These are phyloP conservation scores for Cupressus sempervirens DNA, from an alignment of 75 land plant species.

Conservation along the genomic window DNA sequence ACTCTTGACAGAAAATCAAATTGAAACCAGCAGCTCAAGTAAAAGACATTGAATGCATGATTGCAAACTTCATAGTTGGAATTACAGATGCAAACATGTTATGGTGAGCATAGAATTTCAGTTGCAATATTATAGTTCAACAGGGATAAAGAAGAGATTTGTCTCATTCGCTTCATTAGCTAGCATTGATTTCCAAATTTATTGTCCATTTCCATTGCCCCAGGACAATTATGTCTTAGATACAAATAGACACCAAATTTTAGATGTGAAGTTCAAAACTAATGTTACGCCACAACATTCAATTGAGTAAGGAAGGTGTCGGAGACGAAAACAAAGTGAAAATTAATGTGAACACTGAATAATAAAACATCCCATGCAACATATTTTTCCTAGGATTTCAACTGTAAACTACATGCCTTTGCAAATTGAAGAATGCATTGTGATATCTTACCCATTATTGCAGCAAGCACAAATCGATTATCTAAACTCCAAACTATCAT, in stretches of 20 bases:
- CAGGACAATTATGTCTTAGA: background rate
- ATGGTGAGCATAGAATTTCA: background rate
- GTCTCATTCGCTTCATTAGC: background rate
- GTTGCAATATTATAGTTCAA: background rate
- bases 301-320: background rate
- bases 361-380: background rate
- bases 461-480: constrained; percentile 99
- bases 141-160: background rate
- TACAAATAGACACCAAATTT: background rate
- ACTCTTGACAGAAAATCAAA: background rate
- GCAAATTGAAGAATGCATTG: background rate
- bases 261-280: background rate
- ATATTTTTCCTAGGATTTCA: background rate
- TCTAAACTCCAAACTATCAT: constrained; percentile 99
- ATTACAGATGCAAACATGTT: background rate
- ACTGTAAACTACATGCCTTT: background rate
- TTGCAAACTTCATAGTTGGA: background rate
- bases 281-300: background rate
- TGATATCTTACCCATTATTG: constrained; percentile 86
- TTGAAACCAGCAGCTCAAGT: background rate
- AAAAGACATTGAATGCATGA: background rate
- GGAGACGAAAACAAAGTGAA: background rate
- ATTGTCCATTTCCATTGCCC: background rate
- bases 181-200: background rate
- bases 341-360: background rate